Evolutionary conservation across 345 rosid species (phyloP), one percentile per base, ranked within the genome.

Genomic region (Hibiscus syriacus): DNA sequence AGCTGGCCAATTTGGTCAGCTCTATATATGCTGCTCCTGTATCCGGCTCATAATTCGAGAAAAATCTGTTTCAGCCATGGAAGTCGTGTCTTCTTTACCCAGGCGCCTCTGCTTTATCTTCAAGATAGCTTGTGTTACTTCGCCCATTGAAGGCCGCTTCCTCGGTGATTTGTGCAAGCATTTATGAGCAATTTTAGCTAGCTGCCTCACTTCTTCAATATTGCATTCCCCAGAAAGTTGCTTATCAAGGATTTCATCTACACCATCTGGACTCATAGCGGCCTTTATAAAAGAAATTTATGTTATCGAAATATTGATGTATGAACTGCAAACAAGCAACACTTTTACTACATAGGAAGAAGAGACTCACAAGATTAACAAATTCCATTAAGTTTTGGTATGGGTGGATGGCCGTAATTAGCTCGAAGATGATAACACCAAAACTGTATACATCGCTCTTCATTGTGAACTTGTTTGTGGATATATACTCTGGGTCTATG

Each of bases 341-440:
- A 45, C 1, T 17, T n/a, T 5, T 11, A 52, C 26, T 12, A 3
- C 14, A 43, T 25, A 38, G 34, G 34, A 30, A 34, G 3, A 53
- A 39, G 49, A 36, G 6, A 77, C 90, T 80, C 79, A 94, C 99
- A 14, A 94, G 91, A 81, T 91, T 82, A 45, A 89, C 69, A 60
- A 89, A 91, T 76, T 91, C 99, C 95, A 94, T 86, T 32, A 91
- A 80, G 80, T 91, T 91, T 71, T 94, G 96, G 46, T 89, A 92
- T 2, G 99, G 99, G 61, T 91, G 97, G 56, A 91, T 94, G 46
- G 95, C 95, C 10, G 99, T 89, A 43, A 94, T 85, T 70, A 94
- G 96, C 76, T 94, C 97, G 25, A 91, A 89, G 38, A 94, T 85
- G 76, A 94, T 89, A 34, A 94, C 79, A n/a, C 99, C 99, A 27